Evolutionary conservation across 148 eudicot species (phyloP), one percentile per base, ranked within the genome.

Genomic region (Drosera capensis): DNA sequence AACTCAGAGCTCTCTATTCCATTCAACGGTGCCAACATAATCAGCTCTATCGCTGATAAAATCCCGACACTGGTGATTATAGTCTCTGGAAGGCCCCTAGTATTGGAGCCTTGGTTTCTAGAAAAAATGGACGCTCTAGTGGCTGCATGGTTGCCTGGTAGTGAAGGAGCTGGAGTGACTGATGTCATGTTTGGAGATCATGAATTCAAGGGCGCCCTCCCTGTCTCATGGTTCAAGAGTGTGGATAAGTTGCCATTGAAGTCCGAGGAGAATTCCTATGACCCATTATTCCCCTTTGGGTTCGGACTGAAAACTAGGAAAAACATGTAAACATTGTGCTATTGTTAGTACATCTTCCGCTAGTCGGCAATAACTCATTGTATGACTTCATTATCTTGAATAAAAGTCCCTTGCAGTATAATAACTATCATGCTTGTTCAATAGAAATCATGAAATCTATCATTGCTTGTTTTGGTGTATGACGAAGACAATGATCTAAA

Each of bases 81-180:
- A 23, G 56, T 86, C 40, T 72, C 94, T 24, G 96, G 96, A 9
- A 82, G 94, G 48, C 94, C 96, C n/a, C 51, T 86, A 60, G 71
- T 73, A 41, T 22, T 86, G 37, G 73, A 75, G 54, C 70, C 87
- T 12, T 43, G 36, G 59, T 65, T 81, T 51, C 41, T 86, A 64
- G 82, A 76, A 17, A 82, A 75, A 40, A 57, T 73, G 6, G 87
- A 82, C 23, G 87, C 77, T 23, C 35, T 86, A 20, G 62, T 86
- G 50, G 96, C 80, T 41, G 96, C 93, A 52, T 86, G 88, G 82
- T 66, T 86, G 59, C 96, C 96, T 48, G 96, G 96, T 26, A 75
- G 65, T 22, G 96, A 86, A 71, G 93, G 96, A 49, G 20, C 14
- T 6, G 96, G 96, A 51, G 72, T 82, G 23, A 67, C 87, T 2